Evolutionary conservation across 108 stramenopile genomes (phyloP), one percentile per base, ranked within the genome.

Genomic region (Fistulifera solaris): DNA sequence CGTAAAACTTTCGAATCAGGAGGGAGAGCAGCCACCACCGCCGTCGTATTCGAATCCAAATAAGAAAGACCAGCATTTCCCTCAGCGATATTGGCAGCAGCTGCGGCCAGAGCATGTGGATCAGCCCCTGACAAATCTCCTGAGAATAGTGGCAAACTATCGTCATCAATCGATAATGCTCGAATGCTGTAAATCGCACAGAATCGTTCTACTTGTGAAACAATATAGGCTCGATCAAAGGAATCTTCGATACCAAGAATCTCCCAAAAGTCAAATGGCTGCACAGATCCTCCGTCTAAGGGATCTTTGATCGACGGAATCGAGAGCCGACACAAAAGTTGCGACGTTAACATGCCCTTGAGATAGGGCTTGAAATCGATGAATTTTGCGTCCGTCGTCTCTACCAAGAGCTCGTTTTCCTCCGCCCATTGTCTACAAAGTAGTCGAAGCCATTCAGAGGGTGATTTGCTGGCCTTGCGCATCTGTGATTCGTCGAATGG

Each of bases 191-290:
- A 87, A 3, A 87, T 24, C n/a, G 64, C 59, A 58, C 67, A 74
- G 48, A 87, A 87, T 27, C 77, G 73, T 61, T 87, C 85, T 12
- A 87, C 59, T 42, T 87, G 81, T 22, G 81, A 76, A 40, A 80
- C 68, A 47, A 87, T 80, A 52, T 82, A 81, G 48, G 76, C 74
- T 38, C 71, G 75, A 59, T 87, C 85, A 53, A 87, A 87, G 50
- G 77, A 78, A 69, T 87, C 85, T 35, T 67, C 48, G 16, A 87
- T 72, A 14, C 72, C 75, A 12, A 81, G 58, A 48, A 81, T 75
- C 13, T 42, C 21, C 85, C 81, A 87, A 71, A 87, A 83, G 56
- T 83, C 84, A 17, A 72, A 42, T 12, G 60, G 42, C 23, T 60
- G 18, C 16, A 48, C 6, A 7, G 38, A 19, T 21, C 15, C 43